phyloP scores from a whole-genome alignment of 2,329 filamentous ascomycete genomes.

The Cladobotryum protrusum region DNA sequence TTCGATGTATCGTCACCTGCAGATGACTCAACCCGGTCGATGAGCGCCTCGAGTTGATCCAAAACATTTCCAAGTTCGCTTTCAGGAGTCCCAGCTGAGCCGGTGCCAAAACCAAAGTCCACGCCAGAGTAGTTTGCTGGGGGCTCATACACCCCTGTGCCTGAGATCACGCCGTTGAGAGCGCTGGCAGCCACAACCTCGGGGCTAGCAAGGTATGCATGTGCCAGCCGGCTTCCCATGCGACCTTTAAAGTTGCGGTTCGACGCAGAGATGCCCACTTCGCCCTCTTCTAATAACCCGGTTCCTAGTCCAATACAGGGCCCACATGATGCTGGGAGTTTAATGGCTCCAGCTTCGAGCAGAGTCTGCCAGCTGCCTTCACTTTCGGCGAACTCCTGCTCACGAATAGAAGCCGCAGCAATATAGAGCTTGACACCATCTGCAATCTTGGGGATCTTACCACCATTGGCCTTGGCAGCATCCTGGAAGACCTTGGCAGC shows the following conservation, averaged over 20 bases:
- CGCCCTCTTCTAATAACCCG: slow-evolving; percentile 75
- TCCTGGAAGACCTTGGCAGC: slow-evolving; percentile 81
- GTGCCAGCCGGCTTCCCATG: slow-evolving; percentile 62
- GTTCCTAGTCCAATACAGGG: slow-evolving; percentile 79
- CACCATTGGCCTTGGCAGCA: slow-evolving; percentile 56
- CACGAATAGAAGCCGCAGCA: slow-evolving; percentile 70
- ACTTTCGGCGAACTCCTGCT: slow-evolving; percentile 64
- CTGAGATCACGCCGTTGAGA: slow-evolving; percentile 62
- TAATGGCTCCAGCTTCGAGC: slow-evolving; percentile 69
- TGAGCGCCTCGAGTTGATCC: slow-evolving; percentile 38
- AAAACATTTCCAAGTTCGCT: slow-evolving; percentile 68
- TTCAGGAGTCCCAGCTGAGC: slow-evolving; percentile 60
- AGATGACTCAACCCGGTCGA: slow-evolving; percentile 12
- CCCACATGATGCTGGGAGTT: slow-evolving; percentile 68
- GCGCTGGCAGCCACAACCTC: slow-evolving; percentile 91
- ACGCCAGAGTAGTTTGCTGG: slow-evolving; percentile 50
- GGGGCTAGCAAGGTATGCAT: slow-evolving; percentile 81
- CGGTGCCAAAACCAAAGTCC: slow-evolving; percentile 54
- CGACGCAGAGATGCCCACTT: slow-evolving; percentile 75
- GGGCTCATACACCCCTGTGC: slow-evolving; percentile 71
- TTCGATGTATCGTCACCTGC: slow-evolving; percentile 11
- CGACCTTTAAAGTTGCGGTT: slow-evolving; percentile 91
- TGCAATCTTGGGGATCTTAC: slow-evolving; percentile 62
- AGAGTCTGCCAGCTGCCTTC: slow-evolving; percentile 80
- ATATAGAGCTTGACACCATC: slow-evolving; percentile 79